Percentiles rank a stretch among this genome's conserved stretches.
Conservation (phyloP, 129 eudicot species). For the Tagetes patula region DNA sequence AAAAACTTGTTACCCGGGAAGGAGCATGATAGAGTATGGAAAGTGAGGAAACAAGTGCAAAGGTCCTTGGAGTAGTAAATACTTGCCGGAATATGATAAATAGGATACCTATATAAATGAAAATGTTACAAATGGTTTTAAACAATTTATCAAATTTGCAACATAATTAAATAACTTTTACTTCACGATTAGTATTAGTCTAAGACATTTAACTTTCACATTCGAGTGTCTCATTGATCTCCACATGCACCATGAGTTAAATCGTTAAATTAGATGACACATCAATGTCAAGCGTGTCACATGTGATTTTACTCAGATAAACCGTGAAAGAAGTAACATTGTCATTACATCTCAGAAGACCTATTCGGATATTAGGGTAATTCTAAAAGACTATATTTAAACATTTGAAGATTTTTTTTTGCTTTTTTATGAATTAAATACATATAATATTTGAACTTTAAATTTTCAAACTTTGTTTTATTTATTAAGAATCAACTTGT, state of each 20-base stretch:
- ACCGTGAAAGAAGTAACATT: no score
- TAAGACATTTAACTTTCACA: no score
- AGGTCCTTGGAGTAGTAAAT: constrained; percentile 29
- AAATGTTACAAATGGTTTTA: background rate
- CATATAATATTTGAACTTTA: background rate
- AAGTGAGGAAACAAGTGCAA: constrained; percentile 42
- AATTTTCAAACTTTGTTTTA: background rate
- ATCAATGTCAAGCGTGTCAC: no score
- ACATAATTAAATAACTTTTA: no score
- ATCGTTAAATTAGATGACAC: no score
- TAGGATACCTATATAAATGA: constrained; percentile 36
- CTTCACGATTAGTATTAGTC: no score
- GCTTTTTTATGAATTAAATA: background rate
- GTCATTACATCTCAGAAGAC: background rate
- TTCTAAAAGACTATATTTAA: background rate
- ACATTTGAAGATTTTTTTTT: background rate
- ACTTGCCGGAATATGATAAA: constrained; percentile 36
- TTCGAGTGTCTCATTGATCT: no score
- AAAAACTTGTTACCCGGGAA: constrained; percentile 31
- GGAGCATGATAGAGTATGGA: constrained; percentile 37
- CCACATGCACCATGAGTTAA: no score
- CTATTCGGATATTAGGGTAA: background rate
- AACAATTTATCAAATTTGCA: background rate
- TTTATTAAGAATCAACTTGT: background rate
- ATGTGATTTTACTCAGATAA: no score